These are phyloP conservation scores for Backusella westeae DNA, from an alignment of 192 early-diverging fungal genomes.

Conservation along the genomic window DNA sequence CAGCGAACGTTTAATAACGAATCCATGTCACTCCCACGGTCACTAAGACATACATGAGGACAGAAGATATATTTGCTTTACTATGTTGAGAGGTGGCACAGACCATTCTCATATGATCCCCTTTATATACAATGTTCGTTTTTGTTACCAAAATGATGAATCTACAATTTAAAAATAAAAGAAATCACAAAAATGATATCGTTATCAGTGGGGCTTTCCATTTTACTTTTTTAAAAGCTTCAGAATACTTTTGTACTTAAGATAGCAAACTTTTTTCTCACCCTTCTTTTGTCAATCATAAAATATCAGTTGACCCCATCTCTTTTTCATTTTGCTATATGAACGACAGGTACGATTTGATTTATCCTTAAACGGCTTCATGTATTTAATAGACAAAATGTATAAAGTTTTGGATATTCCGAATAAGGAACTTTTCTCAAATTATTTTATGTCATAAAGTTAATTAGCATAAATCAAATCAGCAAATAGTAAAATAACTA, in stretches of 20 bases:
- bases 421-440: background rate
- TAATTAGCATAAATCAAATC: too few species aligned
- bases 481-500: too few species aligned
- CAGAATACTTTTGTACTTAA: background rate
- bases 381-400: background rate
- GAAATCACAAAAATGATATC: background rate
- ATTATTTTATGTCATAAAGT: too few species aligned
- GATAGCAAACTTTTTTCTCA: background rate
- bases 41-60: background rate
- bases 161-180: background rate
- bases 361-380: background rate
- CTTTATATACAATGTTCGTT: background rate
- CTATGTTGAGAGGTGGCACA: background rate
- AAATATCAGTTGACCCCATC: background rate
- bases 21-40: conserved; percentile 1
- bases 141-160: background rate
- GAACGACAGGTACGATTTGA: conserved; percentile 8
- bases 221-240: background rate
- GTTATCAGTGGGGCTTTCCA: background rate
- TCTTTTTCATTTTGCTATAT: background rate
- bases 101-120: conserved; percentile 1
- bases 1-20: background rate
- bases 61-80: background rate
- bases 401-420: background rate
- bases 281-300: background rate